Evolutionary conservation across 1,284 basidiomycete species (phyloP).

Genomic region (Cerrena zonata): DNA sequence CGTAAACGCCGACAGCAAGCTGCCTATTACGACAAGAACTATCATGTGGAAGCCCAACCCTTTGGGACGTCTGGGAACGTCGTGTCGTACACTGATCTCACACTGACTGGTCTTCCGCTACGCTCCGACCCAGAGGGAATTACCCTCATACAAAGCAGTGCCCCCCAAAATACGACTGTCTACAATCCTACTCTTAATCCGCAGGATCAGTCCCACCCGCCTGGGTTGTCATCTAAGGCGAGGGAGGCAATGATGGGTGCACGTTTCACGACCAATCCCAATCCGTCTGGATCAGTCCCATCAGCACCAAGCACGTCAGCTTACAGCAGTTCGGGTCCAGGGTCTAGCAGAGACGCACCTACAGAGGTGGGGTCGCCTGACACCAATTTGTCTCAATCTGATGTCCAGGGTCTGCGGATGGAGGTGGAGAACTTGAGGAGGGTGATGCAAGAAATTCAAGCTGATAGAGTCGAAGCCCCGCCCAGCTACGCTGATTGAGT

Average conservation of each 20-base stretch:
- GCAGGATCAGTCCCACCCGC: too few relatives aligned
- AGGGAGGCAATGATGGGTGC: not conserved
- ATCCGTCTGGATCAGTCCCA: too few relatives aligned
- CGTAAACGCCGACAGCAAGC: not conserved
- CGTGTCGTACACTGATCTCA: not conserved
- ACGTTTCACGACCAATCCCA: not conserved
- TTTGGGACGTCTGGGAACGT: not conserved
- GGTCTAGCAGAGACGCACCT: not conserved
- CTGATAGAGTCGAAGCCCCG: not conserved
- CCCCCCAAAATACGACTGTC: too few relatives aligned
- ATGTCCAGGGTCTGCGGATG: not conserved
- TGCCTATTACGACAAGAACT: not conserved
- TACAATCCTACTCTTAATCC: too few relatives aligned
- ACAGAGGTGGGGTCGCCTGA: not conserved
- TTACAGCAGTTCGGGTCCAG: not conserved
- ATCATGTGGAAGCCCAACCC: not conserved
- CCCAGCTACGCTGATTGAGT: not conserved
- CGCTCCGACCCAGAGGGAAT: not conserved
- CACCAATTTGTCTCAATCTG: not conserved
- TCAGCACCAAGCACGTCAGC: not conserved
- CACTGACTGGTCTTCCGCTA: not conserved
- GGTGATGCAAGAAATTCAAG: not conserved
- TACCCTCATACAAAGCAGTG: too few relatives aligned
- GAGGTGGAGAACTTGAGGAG: constrained; percentile 3
- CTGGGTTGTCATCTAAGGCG: not conserved